Conservation (phyloP, 495 filamentous ascomycete species). For the Penicillium chermesinum region DNA sequence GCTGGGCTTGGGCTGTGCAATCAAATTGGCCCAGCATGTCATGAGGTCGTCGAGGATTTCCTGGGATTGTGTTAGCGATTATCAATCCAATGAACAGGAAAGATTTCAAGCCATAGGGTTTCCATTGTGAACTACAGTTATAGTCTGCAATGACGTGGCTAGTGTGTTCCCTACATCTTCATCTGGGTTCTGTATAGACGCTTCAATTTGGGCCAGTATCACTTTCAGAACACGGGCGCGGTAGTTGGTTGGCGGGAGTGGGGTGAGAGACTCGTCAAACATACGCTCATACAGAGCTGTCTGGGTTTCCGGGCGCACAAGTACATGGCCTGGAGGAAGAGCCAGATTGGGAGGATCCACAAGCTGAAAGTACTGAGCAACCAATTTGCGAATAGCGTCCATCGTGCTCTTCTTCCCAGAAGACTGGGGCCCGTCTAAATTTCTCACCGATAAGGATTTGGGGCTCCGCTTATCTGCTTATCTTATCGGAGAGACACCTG, state of each 20-base stretch:
- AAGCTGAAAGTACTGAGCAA: slow-evolving; percentile 63
- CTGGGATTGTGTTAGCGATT: slow-evolving; percentile 37
- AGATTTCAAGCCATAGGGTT: no score
- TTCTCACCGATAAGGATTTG: slow-evolving; percentile 4
- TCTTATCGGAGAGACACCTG: neutral
- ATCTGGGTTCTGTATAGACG: slow-evolving; percentile 67
- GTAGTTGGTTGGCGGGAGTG: slow-evolving; percentile 61
- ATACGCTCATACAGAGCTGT: slow-evolving; percentile 55
- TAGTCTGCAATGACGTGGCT: slow-evolving; percentile 1
- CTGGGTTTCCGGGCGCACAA: slow-evolving; percentile 55
- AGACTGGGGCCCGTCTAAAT: neutral
- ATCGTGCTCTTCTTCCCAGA: slow-evolving; percentile 5
- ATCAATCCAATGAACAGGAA: neutral
- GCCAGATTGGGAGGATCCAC: slow-evolving; percentile 50
- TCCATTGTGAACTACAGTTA: neutral
- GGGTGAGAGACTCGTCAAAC: slow-evolving; percentile 52
- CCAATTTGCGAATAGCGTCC: slow-evolving; percentile 21
- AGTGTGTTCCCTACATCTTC: slow-evolving; percentile 63
- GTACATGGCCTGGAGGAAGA: slow-evolving; percentile 47
- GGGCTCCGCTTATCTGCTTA: neutral
- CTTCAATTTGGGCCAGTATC: slow-evolving; percentile 60
- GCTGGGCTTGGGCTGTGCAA: slow-evolving; percentile 54
- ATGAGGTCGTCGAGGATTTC: slow-evolving; percentile 73
- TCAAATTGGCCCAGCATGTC: slow-evolving; percentile 51
- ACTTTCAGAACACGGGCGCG: slow-evolving; percentile 66